phyloP scores from a whole-genome alignment of 345 rosid species.

The Excoecaria cochinchinensis region DNA sequence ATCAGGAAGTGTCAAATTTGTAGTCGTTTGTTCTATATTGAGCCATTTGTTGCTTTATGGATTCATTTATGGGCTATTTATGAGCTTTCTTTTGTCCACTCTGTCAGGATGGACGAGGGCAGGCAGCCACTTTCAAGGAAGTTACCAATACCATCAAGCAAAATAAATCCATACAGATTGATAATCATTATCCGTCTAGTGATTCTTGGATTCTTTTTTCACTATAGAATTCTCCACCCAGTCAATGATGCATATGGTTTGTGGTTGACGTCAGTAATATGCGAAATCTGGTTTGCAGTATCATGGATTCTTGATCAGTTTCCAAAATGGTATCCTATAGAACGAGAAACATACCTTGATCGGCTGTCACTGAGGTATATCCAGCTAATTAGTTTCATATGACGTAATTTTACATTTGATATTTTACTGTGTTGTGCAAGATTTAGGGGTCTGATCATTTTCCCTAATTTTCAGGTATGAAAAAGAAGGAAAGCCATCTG shows the following conservation, averaged over 20 bases:
- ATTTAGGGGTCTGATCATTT: neutral
- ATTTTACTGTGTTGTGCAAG: neutral
- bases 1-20: neutral
- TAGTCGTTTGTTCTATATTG: neutral
- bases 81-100: conserved; percentile 6
- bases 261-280: conserved; percentile 96
- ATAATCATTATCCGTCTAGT: conserved; percentile 79
- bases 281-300: conserved; percentile 97
- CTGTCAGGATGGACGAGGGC: conserved; percentile 99
- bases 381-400: neutral
- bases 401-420: neutral
- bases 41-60: neutral
- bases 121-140: conserved; percentile 98
- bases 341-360: conserved; percentile 92
- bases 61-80: conserved; percentile 12
- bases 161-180: conserved; percentile 91
- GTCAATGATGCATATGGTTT: conserved; percentile 83
- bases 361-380: conserved; percentile 83
- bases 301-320: conserved; percentile 99
- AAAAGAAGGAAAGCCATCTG: conserved; percentile 94
- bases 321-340: conserved; percentile 94
- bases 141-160: conserved; percentile 92
- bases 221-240: conserved; percentile 89
- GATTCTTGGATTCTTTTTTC: conserved; percentile 87
- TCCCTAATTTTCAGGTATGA: conserved; percentile 62